phyloP scores from a whole-genome alignment of 2,329 filamentous ascomycete genomes.

The Phyllosticta capitalensis region DNA sequence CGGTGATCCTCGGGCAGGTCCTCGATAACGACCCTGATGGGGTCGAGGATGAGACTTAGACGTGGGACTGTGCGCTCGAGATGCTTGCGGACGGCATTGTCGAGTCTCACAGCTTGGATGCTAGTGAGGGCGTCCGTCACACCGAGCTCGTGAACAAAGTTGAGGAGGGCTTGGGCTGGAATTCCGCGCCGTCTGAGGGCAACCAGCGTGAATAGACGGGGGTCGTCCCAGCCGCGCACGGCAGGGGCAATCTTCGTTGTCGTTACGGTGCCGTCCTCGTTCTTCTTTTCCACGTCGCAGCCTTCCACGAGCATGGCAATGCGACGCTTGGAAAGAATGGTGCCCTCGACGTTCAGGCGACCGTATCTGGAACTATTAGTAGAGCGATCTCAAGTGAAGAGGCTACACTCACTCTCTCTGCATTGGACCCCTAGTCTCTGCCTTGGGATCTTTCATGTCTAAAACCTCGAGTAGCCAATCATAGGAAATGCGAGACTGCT shows the following conservation, averaged over 20 bases:
- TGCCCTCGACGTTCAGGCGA: conserved; percentile 70
- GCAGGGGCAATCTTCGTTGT: conserved; percentile 36
- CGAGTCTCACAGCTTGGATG: conserved; percentile 75
- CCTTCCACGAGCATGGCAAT: conserved; percentile 70
- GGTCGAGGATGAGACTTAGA: conserved; percentile 82
- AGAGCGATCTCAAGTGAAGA: neutral
- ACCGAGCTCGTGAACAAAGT: conserved; percentile 84
- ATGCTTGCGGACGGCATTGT: conserved; percentile 75
- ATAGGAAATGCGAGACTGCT: conserved; percentile 75
- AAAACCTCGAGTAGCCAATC: conserved; percentile 80
- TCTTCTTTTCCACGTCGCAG: conserved; percentile 35
- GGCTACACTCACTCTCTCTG: conserved; percentile 60
- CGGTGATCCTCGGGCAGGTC: conserved; percentile 62
- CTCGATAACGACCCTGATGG: conserved; percentile 72
- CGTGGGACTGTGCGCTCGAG: conserved; percentile 82
- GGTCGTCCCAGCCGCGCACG: conserved; percentile 86
- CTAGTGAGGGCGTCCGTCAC: conserved; percentile 74
- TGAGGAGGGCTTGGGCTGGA: conserved; percentile 77
- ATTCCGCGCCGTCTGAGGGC: conserved; percentile 75
- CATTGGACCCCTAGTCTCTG: conserved; percentile 56
- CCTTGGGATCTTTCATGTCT: conserved; percentile 62
- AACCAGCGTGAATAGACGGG: conserved; percentile 78
- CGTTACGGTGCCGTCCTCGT: conserved; percentile 32
- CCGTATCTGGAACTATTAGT: conserved; percentile 38
- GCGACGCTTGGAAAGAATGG: conserved; percentile 78